Conservation (phyloP, 2,329 filamentous ascomycete species). For the Penicillium sp. region DNA sequence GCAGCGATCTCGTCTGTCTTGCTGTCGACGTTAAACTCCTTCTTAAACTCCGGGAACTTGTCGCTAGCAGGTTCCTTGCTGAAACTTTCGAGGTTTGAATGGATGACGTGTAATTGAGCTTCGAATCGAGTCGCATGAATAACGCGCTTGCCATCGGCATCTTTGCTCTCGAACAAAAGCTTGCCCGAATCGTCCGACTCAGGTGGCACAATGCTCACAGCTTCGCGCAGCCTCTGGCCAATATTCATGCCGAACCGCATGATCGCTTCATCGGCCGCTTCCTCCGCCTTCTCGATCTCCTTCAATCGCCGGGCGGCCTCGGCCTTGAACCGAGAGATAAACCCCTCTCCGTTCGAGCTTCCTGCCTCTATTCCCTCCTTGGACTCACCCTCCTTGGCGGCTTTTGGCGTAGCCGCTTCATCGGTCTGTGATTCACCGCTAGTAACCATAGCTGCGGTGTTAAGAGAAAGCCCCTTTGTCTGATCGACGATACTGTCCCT, state of each 20-base stretch:
- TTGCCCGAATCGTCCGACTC: slow-evolving; percentile 57
- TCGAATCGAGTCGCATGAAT: slow-evolving; percentile 95
- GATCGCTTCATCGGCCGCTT: slow-evolving; percentile 93
- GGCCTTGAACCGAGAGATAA: slow-evolving; percentile 74
- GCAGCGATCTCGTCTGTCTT: slow-evolving; percentile 82
- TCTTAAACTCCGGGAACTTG: slow-evolving; percentile 75
- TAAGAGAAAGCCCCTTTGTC: slow-evolving; percentile 74
- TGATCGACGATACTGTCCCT: slow-evolving; percentile 70
- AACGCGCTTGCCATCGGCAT: slow-evolving; percentile 84
- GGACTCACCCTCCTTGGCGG: slow-evolving; percentile 22
- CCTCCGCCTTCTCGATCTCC: slow-evolving; percentile 88
- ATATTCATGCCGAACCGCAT: slow-evolving; percentile 90
- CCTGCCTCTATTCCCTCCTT: slow-evolving; percentile 31
- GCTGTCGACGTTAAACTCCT: slow-evolving; percentile 75
- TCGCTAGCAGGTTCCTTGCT: slow-evolving; percentile 75
- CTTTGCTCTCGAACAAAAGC: slow-evolving; percentile 91
- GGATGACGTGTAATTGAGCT: slow-evolving; percentile 93
- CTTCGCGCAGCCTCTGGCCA: slow-evolving; percentile 85
- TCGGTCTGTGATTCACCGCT: slow-evolving; percentile 32
- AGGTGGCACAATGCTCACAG: slow-evolving; percentile 83
- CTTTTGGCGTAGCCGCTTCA: slow-evolving; percentile 34
- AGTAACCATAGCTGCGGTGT: slow-evolving; percentile 35
- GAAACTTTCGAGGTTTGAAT: slow-evolving; percentile 82
- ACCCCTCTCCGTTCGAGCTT: slow-evolving; percentile 55
- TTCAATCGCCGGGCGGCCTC: slow-evolving; percentile 84